These are phyloP conservation scores for Kalmanozyma brasiliensis DNA, from an alignment of 1,284 basidiomycete species.

Conservation along the genomic window DNA sequence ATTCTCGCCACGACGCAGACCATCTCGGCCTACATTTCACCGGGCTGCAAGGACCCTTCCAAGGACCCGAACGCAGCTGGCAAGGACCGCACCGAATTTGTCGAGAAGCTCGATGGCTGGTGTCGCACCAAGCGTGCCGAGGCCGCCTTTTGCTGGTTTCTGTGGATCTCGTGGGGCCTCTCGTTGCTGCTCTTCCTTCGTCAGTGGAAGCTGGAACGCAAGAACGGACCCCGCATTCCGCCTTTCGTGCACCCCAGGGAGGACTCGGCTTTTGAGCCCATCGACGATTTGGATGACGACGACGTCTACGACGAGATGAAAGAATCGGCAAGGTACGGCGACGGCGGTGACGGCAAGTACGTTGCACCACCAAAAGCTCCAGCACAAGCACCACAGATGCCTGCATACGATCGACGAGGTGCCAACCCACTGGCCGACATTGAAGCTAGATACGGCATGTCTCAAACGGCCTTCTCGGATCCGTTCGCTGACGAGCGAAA, in stretches of 20 bases:
- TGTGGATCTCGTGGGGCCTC: constrained; percentile 49
- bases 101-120: constrained; percentile 50
- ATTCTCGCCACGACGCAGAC: constrained; percentile 57
- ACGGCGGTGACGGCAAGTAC: constrained; percentile 35
- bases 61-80: constrained; percentile 57
- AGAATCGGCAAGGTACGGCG: constrained; percentile 42
- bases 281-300: constrained; percentile 51
- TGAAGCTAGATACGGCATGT: constrained; percentile 53
- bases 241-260: constrained; percentile 60
- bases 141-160: constrained; percentile 61
- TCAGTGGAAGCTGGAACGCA: constrained; percentile 57
- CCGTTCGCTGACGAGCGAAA: constrained; percentile 36
- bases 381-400: constrained; percentile 11
- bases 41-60: constrained; percentile 56
- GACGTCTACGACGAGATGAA: constrained; percentile 33
- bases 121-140: constrained; percentile 60
- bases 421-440: constrained; percentile 51
- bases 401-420: constrained; percentile 41
- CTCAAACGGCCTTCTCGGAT: constrained; percentile 20
- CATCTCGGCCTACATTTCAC: constrained; percentile 55
- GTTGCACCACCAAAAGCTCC: constrained; percentile 9
- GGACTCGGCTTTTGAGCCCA: constrained; percentile 59
- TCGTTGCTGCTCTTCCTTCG: constrained; percentile 56
- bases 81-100: constrained; percentile 47
- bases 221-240: constrained; percentile 62